phyloP scores from a whole-genome alignment of 352 stramenopile species.

The Phytophthora cactorum region DNA sequence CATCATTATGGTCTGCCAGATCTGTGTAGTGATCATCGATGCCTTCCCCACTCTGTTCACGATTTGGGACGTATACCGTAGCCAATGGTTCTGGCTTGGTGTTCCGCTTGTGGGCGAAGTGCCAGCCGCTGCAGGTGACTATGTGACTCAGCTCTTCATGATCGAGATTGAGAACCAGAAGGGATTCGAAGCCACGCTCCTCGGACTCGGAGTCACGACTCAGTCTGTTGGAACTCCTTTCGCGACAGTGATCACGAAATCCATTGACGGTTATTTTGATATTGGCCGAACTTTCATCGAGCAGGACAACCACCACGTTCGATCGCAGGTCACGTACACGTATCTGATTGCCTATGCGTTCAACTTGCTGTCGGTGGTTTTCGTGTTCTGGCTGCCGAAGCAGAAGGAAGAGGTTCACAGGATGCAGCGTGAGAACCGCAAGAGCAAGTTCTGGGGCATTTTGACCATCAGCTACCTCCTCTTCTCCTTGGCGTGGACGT shows the following conservation, averaged over 20 bases:
- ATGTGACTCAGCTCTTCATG: conserved; percentile 48
- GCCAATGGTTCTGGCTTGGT: conserved; percentile 67
- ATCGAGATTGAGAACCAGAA: conserved; percentile 47
- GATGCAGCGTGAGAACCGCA: conserved; percentile 42
- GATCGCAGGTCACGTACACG: conserved; percentile 51
- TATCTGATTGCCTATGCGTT: conserved; percentile 58
- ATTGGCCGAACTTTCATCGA: conserved; percentile 44
- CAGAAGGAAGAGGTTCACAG: conserved; percentile 54
- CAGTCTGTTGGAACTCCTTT: conserved; percentile 49
- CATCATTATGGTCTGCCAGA: conserved; percentile 43
- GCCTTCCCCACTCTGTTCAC: conserved; percentile 51
- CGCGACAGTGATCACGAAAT: conserved; percentile 59
- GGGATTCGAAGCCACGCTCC: conserved; percentile 57
- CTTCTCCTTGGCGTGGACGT: conserved; percentile 52
- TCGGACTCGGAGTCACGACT: conserved; percentile 45
- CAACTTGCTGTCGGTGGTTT: conserved; percentile 52
- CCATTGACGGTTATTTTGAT: conserved; percentile 53
- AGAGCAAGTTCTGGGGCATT: conserved; percentile 43
- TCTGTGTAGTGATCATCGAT: conserved; percentile 53
- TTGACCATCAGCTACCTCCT: conserved; percentile 39
- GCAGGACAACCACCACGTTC: conserved; percentile 43
- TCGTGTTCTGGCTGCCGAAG: conserved; percentile 45
- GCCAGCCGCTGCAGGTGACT: conserved; percentile 37
- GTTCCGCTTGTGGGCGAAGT: conserved; percentile 51
- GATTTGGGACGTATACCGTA: conserved; percentile 63